Percentiles rank a stretch among this genome's conserved stretches.
Evolutionary conservation across 169 alveolate genomes (phyloP).

Genomic region (Cyclospora cayetanensis): DNA sequence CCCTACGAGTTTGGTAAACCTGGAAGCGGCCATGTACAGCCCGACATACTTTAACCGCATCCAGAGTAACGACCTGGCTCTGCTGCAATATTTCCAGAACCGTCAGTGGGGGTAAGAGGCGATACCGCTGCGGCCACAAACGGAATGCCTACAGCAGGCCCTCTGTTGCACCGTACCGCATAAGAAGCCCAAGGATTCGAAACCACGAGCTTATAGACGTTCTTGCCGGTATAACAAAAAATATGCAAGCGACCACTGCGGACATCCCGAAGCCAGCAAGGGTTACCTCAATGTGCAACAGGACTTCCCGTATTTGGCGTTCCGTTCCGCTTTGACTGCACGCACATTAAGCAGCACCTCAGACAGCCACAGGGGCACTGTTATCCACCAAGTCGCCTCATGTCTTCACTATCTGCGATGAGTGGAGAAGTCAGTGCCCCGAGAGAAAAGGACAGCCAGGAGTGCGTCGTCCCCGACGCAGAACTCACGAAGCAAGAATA

Average conservation of each 20-base stretch:
- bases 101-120: conserved; percentile 71
- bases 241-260: neutral
- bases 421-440: too few species aligned
- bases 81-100: conserved; percentile 70
- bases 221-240: too few species aligned
- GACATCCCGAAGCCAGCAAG: neutral
- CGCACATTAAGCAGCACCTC: too few species aligned
- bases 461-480: too few species aligned
- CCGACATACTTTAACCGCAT: conserved; percentile 71
- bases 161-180: neutral
- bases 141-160: neutral
- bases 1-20: too few species aligned
- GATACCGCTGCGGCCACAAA: conserved; percentile 50
- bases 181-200: neutral
- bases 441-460: too few species aligned
- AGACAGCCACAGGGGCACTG: too few species aligned
- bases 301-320: conserved; percentile 57
- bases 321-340: conserved; percentile 65
- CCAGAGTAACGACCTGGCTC: conserved; percentile 65
- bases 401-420: too few species aligned
- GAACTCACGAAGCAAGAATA: conserved; percentile 68
- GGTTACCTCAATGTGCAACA: conserved; percentile 65
- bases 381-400: too few species aligned
- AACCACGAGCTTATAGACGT: too few species aligned
- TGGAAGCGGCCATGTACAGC: too few species aligned